phyloP scores from a whole-genome alignment of 768 basidiomycete species.

The Macrolepiota fuliginosa region DNA sequence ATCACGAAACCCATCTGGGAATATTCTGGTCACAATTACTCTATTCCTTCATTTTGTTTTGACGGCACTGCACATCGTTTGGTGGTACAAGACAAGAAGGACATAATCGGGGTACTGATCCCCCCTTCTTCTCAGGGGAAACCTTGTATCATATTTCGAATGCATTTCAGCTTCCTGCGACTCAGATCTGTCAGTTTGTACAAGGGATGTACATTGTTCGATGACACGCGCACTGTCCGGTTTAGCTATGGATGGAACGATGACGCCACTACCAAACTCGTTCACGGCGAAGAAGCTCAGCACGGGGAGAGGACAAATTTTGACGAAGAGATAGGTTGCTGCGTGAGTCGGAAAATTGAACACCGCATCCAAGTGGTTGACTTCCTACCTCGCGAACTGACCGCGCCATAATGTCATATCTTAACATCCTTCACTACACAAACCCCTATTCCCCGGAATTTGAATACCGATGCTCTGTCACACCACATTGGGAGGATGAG shows the following conservation, averaged over 20 bases:
- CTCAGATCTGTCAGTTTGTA: neutral
- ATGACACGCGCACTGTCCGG: neutral
- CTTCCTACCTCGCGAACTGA: neutral
- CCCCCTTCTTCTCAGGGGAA: neutral
- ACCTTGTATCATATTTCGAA: neutral
- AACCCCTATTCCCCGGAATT: too few relatives aligned
- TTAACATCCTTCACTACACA: too few relatives aligned
- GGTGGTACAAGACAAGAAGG: neutral
- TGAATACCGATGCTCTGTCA: too few relatives aligned
- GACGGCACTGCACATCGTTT: neutral
- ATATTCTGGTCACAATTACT: neutral
- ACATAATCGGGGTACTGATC: neutral
- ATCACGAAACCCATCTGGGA: neutral
- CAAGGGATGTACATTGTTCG: neutral
- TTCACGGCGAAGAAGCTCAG: neutral
- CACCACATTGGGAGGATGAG: too few relatives aligned
- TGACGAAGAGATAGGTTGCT: neutral
- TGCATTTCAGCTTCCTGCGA: neutral
- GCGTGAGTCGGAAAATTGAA: neutral
- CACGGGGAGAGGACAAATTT: too few relatives aligned
- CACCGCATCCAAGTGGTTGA: neutral
- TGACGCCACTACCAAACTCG: neutral
- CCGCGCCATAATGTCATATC: too few relatives aligned
- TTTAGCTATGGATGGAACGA: neutral
- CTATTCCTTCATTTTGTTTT: neutral